A percentile compares a stretch with the other conserved stretches of the same genome.
These are phyloP conservation scores for Kondoa subrosea DNA, from an alignment of 768 basidiomycete genomes.

Conservation along the genomic window DNA sequence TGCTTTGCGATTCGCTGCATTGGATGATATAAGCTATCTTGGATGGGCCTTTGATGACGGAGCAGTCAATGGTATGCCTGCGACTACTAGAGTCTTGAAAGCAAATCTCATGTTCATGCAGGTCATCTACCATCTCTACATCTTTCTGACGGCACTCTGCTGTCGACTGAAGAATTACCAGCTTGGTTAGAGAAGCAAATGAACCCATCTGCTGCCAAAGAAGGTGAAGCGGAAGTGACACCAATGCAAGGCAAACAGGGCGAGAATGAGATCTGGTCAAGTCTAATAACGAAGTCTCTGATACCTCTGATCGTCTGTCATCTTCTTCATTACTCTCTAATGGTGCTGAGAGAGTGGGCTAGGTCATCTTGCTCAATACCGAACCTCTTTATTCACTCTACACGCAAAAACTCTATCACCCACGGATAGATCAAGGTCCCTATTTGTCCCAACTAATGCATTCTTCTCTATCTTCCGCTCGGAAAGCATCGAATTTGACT, in stretches of 20 bases:
- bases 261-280: neutral
- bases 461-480: neutral
- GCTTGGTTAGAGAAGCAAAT: neutral
- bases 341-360: neutral
- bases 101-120: neutral
- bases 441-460: neutral
- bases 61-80: neutral
- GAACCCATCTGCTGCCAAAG: neutral
- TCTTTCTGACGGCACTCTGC: conserved; percentile 2
- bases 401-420: neutral
- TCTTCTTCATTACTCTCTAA: neutral
- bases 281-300: neutral
- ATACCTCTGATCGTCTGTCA: neutral
- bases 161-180: neutral
- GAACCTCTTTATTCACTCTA: neutral
- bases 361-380: neutral
- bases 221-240: neutral
- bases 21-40: neutral
- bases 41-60: neutral
- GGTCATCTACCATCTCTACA: conserved; percentile 1
- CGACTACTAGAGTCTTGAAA: neutral
- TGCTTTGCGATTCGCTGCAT: neutral
- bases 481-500: neutral
- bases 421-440: neutral
- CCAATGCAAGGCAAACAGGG: neutral